Conservation (phyloP, 176 grass and related monocot species). For the Cenchrus purpureus region DNA sequence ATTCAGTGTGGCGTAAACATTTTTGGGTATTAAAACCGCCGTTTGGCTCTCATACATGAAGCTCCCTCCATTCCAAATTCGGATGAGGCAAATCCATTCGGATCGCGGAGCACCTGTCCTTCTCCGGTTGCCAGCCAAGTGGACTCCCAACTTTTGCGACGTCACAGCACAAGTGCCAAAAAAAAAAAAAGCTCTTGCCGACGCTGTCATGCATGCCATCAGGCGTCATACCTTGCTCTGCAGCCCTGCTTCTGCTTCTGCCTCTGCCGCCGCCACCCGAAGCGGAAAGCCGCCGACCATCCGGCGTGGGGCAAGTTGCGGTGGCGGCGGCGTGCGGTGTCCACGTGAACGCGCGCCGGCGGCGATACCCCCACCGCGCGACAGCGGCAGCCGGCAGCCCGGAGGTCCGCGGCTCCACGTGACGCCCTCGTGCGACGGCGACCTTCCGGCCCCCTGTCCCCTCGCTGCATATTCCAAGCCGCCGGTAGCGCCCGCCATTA, state of each 20-base stretch:
- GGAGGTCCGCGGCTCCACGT: slow-evolving; percentile 32
- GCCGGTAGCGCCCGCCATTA: not conserved
- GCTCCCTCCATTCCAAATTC: no score
- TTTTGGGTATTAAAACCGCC: no score
- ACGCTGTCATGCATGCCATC: not conserved
- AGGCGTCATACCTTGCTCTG: not conserved
- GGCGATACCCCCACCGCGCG: not conserved
- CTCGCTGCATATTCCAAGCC: not conserved
- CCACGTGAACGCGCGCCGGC: not conserved
- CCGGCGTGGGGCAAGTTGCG: not conserved
- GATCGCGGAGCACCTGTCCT: not conserved
- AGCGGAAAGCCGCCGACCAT: not conserved
- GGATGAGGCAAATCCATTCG: not conserved
- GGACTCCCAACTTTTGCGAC: not conserved
- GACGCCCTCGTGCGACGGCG: slow-evolving; percentile 43
- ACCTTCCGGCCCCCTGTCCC: not conserved
- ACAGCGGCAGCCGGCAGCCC: not conserved
- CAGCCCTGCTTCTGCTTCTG: no score
- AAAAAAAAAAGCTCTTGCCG: not conserved
- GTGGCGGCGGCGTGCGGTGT: not conserved
- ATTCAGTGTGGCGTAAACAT: not conserved
- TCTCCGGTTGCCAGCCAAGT: not conserved
- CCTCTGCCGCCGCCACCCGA: not conserved
- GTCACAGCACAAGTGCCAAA: not conserved
- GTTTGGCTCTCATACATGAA: no score